Evolutionary conservation across 331 rosid genomes (phyloP).

Genomic region (Pyracantha coccinea): DNA sequence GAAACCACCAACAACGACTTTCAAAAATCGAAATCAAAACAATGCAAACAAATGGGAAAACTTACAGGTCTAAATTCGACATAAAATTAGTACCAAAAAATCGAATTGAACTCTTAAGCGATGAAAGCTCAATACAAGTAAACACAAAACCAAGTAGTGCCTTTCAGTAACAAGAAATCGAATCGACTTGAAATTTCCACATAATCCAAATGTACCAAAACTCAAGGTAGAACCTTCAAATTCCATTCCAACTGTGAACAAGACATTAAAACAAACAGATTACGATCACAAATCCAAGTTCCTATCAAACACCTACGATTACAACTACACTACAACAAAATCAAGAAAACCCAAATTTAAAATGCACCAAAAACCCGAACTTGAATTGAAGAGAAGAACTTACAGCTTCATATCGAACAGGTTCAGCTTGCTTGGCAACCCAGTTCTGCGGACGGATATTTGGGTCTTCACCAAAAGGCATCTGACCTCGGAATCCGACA

Average conservation of each 20-base stretch:
- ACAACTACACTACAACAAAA: background rate
- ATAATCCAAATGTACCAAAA: background rate
- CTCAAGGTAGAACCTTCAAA: background rate
- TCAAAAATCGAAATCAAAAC: background rate
- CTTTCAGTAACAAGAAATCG: background rate
- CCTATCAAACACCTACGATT: background rate
- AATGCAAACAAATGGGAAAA: background rate
- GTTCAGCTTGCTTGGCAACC: constrained; percentile 28
- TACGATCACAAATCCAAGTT: background rate
- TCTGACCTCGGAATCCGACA: constrained; percentile 19
- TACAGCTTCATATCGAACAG: constrained; percentile 25
- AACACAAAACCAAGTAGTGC: background rate
- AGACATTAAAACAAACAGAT: background rate
- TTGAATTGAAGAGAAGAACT: background rate
- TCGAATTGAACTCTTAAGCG: too few relatives aligned
- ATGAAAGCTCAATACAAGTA: too few relatives aligned
- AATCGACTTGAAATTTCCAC: background rate
- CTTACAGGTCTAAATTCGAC: background rate
- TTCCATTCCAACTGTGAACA: background rate
- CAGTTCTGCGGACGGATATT: constrained; percentile 18
- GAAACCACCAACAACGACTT: background rate
- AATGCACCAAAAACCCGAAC: background rate
- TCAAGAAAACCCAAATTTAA: background rate
- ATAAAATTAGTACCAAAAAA: background rate
- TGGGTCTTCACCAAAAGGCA: constrained; percentile 20